These are phyloP conservation scores for Epichloe amarillans DNA, from an alignment of 2,329 filamentous ascomycete genomes.

Conservation along the genomic window DNA sequence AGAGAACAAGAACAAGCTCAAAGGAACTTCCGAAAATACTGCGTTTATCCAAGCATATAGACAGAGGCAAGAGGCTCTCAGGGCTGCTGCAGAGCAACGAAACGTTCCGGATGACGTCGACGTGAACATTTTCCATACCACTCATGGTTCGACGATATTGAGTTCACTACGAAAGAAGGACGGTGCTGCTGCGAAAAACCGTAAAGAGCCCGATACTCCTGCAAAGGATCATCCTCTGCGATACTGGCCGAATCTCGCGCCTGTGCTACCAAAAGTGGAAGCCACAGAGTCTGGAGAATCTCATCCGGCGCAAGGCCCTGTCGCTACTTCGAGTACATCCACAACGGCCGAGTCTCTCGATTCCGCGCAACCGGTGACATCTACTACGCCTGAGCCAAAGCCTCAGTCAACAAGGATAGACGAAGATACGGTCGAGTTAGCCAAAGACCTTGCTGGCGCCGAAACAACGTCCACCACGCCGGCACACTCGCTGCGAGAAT, in stretches of 20 bases:
- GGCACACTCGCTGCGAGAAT: constrained; percentile 67
- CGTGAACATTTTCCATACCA: constrained; percentile 35
- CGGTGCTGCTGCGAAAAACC: constrained; percentile 2
- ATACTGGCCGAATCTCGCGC: constrained; percentile 18
- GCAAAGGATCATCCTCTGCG: constrained; percentile 25
- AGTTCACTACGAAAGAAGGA: constrained; percentile 20
- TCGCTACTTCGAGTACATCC: not conserved
- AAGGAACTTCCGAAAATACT: not conserved
- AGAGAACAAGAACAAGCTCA: not conserved
- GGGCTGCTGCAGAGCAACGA: constrained; percentile 12
- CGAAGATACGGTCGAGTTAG: constrained; percentile 9
- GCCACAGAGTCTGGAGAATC: not conserved
- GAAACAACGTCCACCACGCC: constrained; percentile 10
- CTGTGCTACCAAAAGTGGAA: constrained; percentile 7
- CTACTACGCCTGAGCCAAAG: not conserved
- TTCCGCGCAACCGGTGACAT: not conserved
- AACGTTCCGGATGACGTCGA: constrained; percentile 28
- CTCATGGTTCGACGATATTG: constrained; percentile 30
- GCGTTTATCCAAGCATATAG: constrained; percentile 5
- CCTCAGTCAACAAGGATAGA: constrained; percentile 2
- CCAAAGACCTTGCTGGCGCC: constrained; percentile 14
- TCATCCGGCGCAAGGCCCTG: not conserved
- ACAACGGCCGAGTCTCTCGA: constrained; percentile 1
- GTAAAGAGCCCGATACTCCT: constrained; percentile 8
- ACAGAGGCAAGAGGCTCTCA: constrained; percentile 2